Conservation (phyloP, 2,329 filamentous ascomycete species). For the Fusarium hostae region DNA sequence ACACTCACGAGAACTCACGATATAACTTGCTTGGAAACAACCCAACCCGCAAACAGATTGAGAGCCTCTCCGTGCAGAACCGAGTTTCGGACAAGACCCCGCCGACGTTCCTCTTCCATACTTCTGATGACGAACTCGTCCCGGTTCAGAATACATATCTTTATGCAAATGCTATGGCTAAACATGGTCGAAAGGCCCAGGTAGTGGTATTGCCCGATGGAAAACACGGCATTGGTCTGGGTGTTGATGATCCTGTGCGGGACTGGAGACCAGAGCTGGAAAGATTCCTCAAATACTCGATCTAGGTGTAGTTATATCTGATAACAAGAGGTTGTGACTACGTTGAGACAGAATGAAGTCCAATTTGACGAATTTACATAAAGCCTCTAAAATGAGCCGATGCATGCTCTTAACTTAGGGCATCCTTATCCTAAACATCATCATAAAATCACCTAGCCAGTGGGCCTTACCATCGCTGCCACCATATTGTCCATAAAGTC, state of each 20-base stretch:
- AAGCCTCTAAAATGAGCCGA: neutral
- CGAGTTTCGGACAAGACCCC: slow-evolving; percentile 22
- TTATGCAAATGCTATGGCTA: slow-evolving; percentile 28
- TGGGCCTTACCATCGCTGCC: too few relatives aligned
- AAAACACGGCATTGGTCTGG: slow-evolving; percentile 22
- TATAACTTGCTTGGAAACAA: slow-evolving; percentile 26
- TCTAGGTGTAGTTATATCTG: neutral
- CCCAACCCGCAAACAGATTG: slow-evolving; percentile 8
- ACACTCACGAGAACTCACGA: slow-evolving; percentile 26
- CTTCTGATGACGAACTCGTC: slow-evolving; percentile 22
- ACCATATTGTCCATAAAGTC: too few relatives aligned
- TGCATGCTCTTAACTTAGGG: neutral
- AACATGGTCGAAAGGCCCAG: slow-evolving; percentile 5
- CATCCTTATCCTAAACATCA: neutral
- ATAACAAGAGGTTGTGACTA: rapidly evolving
- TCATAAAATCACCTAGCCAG: neutral
- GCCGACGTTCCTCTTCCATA: slow-evolving; percentile 30
- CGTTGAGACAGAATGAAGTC: rapidly evolving
- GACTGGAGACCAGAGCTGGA: slow-evolving; percentile 32
- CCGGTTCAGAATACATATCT: slow-evolving; percentile 29
- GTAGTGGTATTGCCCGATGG: slow-evolving; percentile 27
- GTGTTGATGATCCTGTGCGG: slow-evolving; percentile 18
- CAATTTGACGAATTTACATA: rapidly evolving
- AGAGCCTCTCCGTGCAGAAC: slow-evolving; percentile 24
- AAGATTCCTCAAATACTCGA: slow-evolving; percentile 31